phyloP scores from a whole-genome alignment of 148 eudicot species.

The Rhododendron vialii region DNA sequence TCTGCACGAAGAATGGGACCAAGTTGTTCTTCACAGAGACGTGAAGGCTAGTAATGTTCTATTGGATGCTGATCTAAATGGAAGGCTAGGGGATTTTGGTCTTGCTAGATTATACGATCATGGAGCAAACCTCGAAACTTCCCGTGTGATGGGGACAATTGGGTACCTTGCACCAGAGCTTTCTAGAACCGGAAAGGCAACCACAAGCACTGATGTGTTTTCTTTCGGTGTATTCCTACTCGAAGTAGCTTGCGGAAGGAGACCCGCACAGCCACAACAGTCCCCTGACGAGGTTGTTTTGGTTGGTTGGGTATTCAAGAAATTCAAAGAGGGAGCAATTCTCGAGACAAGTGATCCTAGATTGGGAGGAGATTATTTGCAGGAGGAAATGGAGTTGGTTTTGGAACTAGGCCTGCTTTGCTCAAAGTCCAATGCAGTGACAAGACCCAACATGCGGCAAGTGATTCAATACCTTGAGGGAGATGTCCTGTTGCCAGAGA shows the following conservation, averaged over 20 bases:
- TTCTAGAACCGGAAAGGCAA: conserved; percentile 33
- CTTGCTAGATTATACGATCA: conserved; percentile 41
- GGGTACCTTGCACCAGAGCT: conserved; percentile 47
- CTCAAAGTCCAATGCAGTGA: conserved; percentile 25
- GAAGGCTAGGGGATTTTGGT: conserved; percentile 44
- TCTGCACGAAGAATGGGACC: conserved; percentile 50
- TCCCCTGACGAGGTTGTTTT: conserved; percentile 11
- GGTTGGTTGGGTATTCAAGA: conserved; percentile 29
- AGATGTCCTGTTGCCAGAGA: not conserved
- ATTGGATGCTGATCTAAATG: conserved; percentile 32
- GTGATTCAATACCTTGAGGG: conserved; percentile 31
- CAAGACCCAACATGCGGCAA: conserved; percentile 43
- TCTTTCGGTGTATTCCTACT: conserved; percentile 36
- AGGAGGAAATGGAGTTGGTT: conserved; percentile 28
- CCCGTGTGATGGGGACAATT: conserved; percentile 39
- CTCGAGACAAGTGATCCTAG: conserved; percentile 26
- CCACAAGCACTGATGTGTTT: conserved; percentile 32
- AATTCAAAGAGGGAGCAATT: conserved; percentile 27
- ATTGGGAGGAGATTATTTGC: conserved; percentile 20
- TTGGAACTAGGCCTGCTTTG: conserved; percentile 35
- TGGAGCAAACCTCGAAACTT: conserved; percentile 36
- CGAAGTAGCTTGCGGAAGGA: conserved; percentile 39
- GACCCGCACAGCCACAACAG: conserved; percentile 21
- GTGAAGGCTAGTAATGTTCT: conserved; percentile 46
- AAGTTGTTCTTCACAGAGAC: conserved; percentile 44